These are phyloP conservation scores for Leucosporidium creatinivorum DNA, from an alignment of 768 basidiomycete species.

Conservation along the genomic window DNA sequence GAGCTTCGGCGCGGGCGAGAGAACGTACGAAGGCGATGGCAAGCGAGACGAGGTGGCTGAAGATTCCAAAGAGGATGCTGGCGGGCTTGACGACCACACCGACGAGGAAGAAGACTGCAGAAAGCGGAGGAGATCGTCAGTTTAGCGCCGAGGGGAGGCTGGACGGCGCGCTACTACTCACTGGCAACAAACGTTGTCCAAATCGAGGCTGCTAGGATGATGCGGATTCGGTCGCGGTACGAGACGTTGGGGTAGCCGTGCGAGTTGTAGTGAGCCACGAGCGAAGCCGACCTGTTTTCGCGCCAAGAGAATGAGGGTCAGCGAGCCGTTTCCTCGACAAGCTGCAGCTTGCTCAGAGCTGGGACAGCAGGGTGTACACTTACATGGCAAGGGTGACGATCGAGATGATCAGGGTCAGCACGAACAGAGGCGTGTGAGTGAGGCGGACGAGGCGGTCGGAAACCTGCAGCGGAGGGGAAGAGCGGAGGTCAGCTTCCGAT, in stretches of 20 bases:
- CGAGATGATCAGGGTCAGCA: slow-evolving; percentile 27
- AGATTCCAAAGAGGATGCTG: slow-evolving; percentile 40
- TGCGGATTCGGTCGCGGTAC: slow-evolving; percentile 42
- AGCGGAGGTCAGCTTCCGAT: not conserved
- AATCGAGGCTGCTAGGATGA: slow-evolving; percentile 28
- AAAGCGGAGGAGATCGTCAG: not conserved
- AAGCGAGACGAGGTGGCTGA: slow-evolving; percentile 39
- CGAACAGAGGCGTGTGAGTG: slow-evolving; percentile 7
- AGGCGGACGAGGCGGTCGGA: slow-evolving; percentile 9
- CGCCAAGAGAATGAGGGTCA: too few relatives aligned
- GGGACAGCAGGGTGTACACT: too few relatives aligned
- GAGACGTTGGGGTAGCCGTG: slow-evolving; percentile 33
- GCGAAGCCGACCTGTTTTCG: too few relatives aligned
- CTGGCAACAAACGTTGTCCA: not conserved
- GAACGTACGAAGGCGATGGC: slow-evolving; percentile 40
- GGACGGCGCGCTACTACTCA: too few relatives aligned
- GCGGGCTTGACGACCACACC: slow-evolving; percentile 38
- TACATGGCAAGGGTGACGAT: slow-evolving; percentile 39
- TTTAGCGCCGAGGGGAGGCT: too few relatives aligned
- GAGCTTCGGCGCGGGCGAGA: not conserved
- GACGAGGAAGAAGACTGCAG: slow-evolving; percentile 34
- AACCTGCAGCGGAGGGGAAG: not conserved
- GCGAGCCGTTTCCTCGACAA: too few relatives aligned
- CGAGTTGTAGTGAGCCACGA: slow-evolving; percentile 36
- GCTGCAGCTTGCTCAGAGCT: too few relatives aligned